Evolutionary conservation across 2,329 filamentous ascomycete species (phyloP).

Genomic region (Hirsutella minnesotensis): DNA sequence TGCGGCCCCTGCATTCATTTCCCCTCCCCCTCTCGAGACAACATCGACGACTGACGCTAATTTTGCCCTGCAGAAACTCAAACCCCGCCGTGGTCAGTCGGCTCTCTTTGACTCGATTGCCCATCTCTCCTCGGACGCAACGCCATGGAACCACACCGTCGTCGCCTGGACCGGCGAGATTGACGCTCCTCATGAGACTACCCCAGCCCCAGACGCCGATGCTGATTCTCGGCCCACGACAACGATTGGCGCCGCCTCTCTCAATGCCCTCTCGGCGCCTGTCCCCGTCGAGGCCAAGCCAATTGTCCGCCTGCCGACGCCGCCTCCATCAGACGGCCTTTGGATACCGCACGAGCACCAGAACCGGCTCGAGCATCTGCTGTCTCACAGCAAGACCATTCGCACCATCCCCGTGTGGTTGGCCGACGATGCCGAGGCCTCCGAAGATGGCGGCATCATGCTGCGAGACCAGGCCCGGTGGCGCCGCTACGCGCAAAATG

Average conservation of each 20-base stretch:
- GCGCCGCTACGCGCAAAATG: conserved; percentile 82
- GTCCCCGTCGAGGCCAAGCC: conserved; percentile 54
- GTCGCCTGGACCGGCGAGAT: conserved; percentile 95
- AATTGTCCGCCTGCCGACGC: conserved; percentile 39
- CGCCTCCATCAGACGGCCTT: conserved; percentile 54
- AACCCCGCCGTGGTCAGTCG: conserved; percentile 72
- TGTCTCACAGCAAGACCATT: conserved; percentile 62
- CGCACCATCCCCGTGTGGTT: conserved; percentile 85
- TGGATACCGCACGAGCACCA: conserved; percentile 61
- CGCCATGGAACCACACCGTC: conserved; percentile 82
- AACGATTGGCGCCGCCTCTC: conserved; percentile 38
- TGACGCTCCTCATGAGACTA: conserved; percentile 33
- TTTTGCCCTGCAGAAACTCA: conserved; percentile 47
- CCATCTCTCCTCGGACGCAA: conserved; percentile 72
- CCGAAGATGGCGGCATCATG: conserved; percentile 49
- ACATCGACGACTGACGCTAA: not conserved
- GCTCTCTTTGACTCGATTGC: conserved; percentile 86
- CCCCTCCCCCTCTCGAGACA: not conserved
- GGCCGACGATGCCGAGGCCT: conserved; percentile 58
- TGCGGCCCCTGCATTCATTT: not conserved
- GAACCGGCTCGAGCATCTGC: conserved; percentile 58
- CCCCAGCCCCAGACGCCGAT: conserved; percentile 33
- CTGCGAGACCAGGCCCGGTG: conserved; percentile 77
- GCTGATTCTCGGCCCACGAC: conserved; percentile 26
- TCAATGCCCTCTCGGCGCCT: conserved; percentile 69